Evolutionary conservation across 352 stramenopile species (phyloP).

Genomic region (Elongisporangium undulatum): DNA sequence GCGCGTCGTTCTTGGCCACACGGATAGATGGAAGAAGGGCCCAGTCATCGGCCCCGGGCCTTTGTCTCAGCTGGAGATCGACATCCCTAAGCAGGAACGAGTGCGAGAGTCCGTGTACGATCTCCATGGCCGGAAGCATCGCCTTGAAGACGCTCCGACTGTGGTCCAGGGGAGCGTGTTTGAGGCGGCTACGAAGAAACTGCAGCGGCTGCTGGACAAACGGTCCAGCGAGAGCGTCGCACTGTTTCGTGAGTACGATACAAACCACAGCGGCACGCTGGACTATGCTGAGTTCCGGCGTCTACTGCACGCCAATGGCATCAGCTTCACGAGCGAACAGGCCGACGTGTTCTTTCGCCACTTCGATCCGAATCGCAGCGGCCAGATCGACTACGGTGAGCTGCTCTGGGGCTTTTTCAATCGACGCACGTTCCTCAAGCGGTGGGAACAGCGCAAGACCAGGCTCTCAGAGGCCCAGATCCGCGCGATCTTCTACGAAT

Average conservation of each 20-base stretch:
- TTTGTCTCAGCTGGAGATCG: slow-evolving; percentile 38
- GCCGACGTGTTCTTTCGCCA: slow-evolving; percentile 30
- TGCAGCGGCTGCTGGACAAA: slow-evolving; percentile 31
- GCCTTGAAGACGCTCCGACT: slow-evolving; percentile 15
- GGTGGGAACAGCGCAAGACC: slow-evolving; percentile 39
- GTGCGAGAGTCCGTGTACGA: slow-evolving; percentile 43
- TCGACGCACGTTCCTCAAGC: slow-evolving; percentile 46
- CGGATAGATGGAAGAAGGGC: slow-evolving; percentile 24
- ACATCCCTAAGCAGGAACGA: slow-evolving; percentile 10
- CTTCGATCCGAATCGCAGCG: slow-evolving; percentile 45
- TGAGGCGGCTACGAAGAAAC: slow-evolving; percentile 47
- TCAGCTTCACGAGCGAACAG: slow-evolving; percentile 36
- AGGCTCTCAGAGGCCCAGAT: slow-evolving; percentile 14
- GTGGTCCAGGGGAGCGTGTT: slow-evolving; percentile 28
- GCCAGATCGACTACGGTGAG: slow-evolving; percentile 50
- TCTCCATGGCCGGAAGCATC: slow-evolving; percentile 49
- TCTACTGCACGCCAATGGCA: slow-evolving; percentile 24
- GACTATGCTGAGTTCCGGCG: slow-evolving; percentile 37
- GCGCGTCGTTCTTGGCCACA: slow-evolving; percentile 22
- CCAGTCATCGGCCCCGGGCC: slow-evolving; percentile 34
- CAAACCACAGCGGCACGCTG: slow-evolving; percentile 39
- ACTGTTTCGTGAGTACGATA: slow-evolving; percentile 44
- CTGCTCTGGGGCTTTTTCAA: slow-evolving; percentile 69
- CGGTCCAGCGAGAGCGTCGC: slow-evolving; percentile 14
- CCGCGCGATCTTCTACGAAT: slow-evolving; percentile 36